phyloP scores from a whole-genome alignment of 2,329 filamentous ascomycete genomes.

The Sphaerostilbella broomeana region DNA sequence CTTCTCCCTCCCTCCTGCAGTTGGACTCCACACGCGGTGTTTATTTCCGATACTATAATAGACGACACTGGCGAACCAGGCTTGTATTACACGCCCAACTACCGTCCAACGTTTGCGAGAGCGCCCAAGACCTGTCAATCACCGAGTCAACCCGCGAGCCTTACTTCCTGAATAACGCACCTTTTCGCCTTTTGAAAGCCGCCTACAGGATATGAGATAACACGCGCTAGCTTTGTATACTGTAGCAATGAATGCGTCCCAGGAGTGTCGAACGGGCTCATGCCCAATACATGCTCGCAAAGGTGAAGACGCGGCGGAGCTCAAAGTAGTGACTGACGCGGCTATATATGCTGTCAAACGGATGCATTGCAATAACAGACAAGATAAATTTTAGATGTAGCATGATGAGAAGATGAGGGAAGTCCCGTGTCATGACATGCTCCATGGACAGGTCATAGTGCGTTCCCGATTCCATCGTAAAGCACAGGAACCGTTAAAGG shows the following conservation, averaged over 20 bases:
- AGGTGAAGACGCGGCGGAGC: constrained; percentile 64
- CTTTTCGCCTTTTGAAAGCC: constrained; percentile 3
- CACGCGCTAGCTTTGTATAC: constrained; percentile 35
- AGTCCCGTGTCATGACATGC: constrained; percentile 63
- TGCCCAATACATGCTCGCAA: constrained; percentile 81
- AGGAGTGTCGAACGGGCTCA: constrained; percentile 70
- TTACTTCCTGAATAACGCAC: background rate
- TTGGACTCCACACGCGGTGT: constrained; percentile 41
- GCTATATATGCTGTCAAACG: constrained; percentile 63
- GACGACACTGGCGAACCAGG: constrained; percentile 51
- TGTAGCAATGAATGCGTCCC: constrained; percentile 68
- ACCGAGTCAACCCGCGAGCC: constrained; percentile 24
- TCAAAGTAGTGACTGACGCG: constrained; percentile 62
- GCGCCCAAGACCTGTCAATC: constrained; percentile 59
- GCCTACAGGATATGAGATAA: constrained; percentile 1
- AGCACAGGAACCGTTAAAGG: constrained; percentile 61
- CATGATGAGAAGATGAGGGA: constrained; percentile 53
- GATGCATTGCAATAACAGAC: constrained; percentile 56
- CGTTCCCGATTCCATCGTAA: constrained; percentile 58
- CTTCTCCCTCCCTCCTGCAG: constrained; percentile 52
- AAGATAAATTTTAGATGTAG: constrained; percentile 50
- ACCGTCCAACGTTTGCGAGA: constrained; percentile 55
- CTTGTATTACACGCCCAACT: constrained; percentile 55
- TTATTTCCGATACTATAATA: constrained; percentile 39
- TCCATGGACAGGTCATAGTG: constrained; percentile 64